These are phyloP conservation scores for Bryoglossum gracile DNA, from an alignment of 495 filamentous ascomycete species.

Conservation along the genomic window DNA sequence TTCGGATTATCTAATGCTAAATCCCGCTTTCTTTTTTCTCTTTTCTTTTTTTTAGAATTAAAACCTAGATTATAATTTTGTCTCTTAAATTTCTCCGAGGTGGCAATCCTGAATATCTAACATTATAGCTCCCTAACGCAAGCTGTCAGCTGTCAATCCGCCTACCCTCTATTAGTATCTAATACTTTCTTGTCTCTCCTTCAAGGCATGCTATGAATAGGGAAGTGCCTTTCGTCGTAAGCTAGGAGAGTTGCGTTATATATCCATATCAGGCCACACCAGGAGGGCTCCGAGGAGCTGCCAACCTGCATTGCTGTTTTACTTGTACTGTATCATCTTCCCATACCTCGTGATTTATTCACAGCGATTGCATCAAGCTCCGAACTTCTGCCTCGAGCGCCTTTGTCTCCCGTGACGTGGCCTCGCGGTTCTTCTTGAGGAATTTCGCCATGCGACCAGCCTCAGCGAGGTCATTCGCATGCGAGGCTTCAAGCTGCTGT, in stretches of 20 bases:
- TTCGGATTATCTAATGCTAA: too few relatives aligned
- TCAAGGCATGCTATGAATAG: not conserved
- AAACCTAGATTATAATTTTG: too few relatives aligned
- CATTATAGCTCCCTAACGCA: not conserved
- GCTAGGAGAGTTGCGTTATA: not conserved
- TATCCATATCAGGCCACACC: constrained; percentile 1
- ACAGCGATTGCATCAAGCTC: not conserved
- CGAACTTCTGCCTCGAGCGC: not conserved
- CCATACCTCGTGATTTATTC: constrained; percentile 2
- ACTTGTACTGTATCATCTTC: constrained; percentile 1
- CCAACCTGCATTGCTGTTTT: not conserved
- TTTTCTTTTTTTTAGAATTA: too few relatives aligned
- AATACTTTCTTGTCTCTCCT: not conserved
- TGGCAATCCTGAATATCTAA: not conserved
- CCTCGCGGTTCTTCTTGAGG: constrained; percentile 12
- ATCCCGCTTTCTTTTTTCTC: too few relatives aligned
- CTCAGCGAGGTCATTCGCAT: constrained; percentile 2
- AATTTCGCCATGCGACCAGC: not conserved
- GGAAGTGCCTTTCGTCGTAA: not conserved
- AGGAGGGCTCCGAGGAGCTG: not conserved
- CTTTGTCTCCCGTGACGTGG: not conserved
- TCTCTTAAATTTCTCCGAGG: too few relatives aligned
- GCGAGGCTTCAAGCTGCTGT: not conserved
- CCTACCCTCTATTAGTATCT: not conserved
- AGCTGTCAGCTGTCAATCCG: not conserved